phyloP scores from a whole-genome alignment of 257 asterid genomes.

The Haberlea rhodopensis region DNA sequence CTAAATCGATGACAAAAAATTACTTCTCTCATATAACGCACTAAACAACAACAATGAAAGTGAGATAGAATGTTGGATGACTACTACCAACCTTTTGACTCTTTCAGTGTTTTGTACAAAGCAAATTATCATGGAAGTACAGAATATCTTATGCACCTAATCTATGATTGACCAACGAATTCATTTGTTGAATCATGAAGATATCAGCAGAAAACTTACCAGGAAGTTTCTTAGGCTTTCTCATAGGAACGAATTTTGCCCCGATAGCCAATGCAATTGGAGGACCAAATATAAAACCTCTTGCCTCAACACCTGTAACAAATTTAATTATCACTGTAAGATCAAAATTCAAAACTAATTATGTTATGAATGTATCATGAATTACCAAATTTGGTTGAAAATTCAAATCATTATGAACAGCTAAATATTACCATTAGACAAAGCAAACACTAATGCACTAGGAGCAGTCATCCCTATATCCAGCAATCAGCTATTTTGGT shows the following conservation, averaged over 20 bases:
- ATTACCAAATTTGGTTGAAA: not conserved
- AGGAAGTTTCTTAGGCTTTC: conserved; percentile 88
- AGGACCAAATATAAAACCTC: conserved; percentile 95
- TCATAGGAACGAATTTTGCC: conserved; percentile 89
- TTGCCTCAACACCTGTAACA: conserved; percentile 82
- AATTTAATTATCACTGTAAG: conserved; percentile 3
- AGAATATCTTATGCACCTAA: conserved; percentile 1
- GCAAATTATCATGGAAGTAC: not conserved
- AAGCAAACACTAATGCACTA: not conserved
- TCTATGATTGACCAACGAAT: conserved; percentile 3
- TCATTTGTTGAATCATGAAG: conserved; percentile 15
- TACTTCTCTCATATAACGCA: conserved; percentile 1
- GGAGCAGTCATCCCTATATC: not conserved
- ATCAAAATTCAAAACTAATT: conserved; percentile 6
- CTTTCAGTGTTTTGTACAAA: not conserved
- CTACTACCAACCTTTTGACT: not conserved
- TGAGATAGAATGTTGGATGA: not conserved
- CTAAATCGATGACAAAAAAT: too few species aligned
- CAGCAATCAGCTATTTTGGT: conserved; percentile 1
- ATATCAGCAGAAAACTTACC: conserved; percentile 40
- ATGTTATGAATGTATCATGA: not conserved
- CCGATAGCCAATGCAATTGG: conserved; percentile 96
- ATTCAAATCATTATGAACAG: not conserved
- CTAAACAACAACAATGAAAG: not conserved
- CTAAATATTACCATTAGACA: not conserved